Conservation (phyloP, 1,284 basidiomycete species). For the Paramarasmius palmivorus region DNA sequence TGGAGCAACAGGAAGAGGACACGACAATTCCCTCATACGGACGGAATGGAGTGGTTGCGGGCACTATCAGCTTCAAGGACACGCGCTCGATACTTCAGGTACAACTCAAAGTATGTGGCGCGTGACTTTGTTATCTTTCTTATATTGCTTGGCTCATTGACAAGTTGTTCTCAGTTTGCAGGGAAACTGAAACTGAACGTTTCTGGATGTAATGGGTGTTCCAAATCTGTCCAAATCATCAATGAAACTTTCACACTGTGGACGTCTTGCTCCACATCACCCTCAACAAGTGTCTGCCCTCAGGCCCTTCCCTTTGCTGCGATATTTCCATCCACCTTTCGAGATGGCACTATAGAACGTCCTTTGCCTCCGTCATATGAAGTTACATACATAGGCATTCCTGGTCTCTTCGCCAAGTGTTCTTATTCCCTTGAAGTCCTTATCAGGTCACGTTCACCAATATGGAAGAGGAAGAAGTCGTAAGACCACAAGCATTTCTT, state of each 20-base stretch:
- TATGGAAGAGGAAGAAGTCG: constrained; percentile 10
- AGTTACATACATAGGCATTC: constrained; percentile 10
- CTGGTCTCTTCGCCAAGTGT: constrained; percentile 10
- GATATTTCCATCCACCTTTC: constrained; percentile 11
- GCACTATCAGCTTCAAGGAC: constrained; percentile 7
- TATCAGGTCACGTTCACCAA: constrained; percentile 6
- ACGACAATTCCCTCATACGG: constrained; percentile 9
- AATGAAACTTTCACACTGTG: constrained; percentile 7
- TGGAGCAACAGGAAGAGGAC: constrained; percentile 10
- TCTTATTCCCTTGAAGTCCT: constrained; percentile 5
- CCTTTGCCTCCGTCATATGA: constrained; percentile 14
- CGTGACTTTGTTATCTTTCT: not conserved
- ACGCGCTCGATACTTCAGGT: not conserved
- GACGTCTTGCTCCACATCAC: constrained; percentile 5
- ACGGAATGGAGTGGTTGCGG: constrained; percentile 7
- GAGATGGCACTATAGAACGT: constrained; percentile 6
- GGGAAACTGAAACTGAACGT: constrained; percentile 11
- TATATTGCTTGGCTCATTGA: not conserved
- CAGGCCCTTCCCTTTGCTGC: constrained; percentile 8
- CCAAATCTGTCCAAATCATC: constrained; percentile 7
- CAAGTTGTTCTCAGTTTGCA: constrained; percentile 5
- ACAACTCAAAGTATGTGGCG: constrained; percentile 7
- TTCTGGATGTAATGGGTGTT: constrained; percentile 7
- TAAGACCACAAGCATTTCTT: not conserved
- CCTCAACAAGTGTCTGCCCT: not conserved